Percentiles rank a stretch among this genome's conserved stretches.
Conservation (phyloP, 2,329 filamentous ascomycete genomes). For the Talaromyces marneffei region DNA sequence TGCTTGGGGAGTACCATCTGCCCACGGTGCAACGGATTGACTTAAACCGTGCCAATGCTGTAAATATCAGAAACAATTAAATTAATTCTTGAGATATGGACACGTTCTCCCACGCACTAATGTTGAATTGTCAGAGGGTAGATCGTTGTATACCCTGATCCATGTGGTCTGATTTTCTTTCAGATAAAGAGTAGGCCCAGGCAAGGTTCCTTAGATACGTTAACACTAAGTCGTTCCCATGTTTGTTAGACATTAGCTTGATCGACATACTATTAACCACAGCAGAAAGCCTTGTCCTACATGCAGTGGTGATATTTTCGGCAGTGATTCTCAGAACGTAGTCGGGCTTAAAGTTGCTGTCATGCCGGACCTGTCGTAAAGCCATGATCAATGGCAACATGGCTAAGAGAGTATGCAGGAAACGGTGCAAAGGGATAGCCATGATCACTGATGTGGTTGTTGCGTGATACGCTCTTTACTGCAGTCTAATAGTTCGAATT, state of each 20-base stretch:
- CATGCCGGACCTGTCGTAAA: conserved; percentile 4
- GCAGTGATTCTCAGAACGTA: conserved; percentile 3
- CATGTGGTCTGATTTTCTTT: conserved; percentile 29
- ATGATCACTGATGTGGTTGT: background rate
- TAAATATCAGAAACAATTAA: background rate
- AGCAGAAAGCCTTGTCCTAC: conserved; percentile 9
- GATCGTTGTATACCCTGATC: conserved; percentile 57
- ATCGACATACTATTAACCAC: conserved; percentile 8
- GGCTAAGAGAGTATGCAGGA: background rate
- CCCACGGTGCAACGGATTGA: conserved; percentile 55
- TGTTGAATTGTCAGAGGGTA: conserved; percentile 50
- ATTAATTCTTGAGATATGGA: too few relatives aligned
- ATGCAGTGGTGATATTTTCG: background rate
- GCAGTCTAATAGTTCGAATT: background rate
- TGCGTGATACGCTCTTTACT: background rate
- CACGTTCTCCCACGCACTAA: conserved; percentile 40
- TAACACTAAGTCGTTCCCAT: background rate
- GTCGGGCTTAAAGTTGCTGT: conserved; percentile 8
- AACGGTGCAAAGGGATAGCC: background rate
- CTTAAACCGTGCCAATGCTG: conserved; percentile 65
- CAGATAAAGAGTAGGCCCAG: conserved; percentile 10
- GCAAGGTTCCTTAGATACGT: background rate
- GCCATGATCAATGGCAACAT: background rate
- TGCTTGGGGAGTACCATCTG: conserved; percentile 56
- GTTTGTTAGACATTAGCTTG: background rate